Conservation (phyloP, 163 green algal genomes). For the Chloromonas sp. region DNA sequence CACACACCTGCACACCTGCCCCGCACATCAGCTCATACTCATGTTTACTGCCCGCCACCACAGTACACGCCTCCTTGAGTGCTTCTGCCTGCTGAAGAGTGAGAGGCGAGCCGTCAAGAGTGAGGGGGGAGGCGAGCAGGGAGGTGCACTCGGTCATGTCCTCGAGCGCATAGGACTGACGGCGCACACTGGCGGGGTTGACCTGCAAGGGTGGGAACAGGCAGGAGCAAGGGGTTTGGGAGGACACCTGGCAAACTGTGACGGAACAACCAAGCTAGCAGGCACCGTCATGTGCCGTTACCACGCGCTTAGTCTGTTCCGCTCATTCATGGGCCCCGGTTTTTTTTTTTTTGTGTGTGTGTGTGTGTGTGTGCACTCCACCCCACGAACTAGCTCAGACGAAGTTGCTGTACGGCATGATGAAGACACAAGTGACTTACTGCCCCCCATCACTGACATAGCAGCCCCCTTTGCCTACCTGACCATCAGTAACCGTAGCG, state of each 20-base stretch:
- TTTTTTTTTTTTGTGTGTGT: no score
- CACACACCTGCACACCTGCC: no score
- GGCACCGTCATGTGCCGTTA: no score
- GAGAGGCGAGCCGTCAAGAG: not conserved
- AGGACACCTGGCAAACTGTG: no score
- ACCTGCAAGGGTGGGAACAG: not conserved
- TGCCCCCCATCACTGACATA: not conserved
- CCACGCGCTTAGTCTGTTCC: no score
- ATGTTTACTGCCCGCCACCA: not conserved
- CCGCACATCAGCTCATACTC: not conserved
- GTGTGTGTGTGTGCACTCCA: not conserved
- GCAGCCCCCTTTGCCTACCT: constrained; percentile 8
- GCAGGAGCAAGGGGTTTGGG: not conserved
- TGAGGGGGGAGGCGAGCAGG: not conserved
- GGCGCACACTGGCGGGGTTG: not conserved
- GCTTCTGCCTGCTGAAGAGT: not conserved
- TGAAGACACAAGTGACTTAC: not conserved
- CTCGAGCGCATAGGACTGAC: not conserved
- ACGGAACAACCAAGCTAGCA: no score
- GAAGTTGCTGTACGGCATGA: not conserved
- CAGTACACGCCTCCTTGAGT: not conserved
- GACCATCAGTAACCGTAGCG: constrained; percentile 50
- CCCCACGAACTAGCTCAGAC: not conserved
- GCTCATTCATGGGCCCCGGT: no score
- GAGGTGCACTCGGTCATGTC: not conserved